Evolutionary conservation across 2,329 filamentous ascomycete species (phyloP).

Genomic region (Claviceps purpurea): DNA sequence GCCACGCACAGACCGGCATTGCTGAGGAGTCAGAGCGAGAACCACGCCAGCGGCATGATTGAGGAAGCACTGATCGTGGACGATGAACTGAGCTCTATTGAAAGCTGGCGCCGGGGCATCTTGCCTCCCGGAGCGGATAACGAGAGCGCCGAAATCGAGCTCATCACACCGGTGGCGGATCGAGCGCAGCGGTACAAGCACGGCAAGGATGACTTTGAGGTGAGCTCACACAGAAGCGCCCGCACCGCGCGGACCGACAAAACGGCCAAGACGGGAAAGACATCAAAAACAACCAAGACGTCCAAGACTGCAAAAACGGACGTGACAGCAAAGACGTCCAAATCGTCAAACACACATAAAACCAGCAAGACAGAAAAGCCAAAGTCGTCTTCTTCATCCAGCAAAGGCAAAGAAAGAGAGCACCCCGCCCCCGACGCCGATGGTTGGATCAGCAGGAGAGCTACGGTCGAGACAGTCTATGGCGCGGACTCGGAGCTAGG

Average conservation of each 20-base stretch:
- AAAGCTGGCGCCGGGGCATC: conserved; percentile 46
- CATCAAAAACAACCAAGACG: conserved; percentile 13
- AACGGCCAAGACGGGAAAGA: conserved; percentile 16
- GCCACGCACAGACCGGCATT: conserved; percentile 13
- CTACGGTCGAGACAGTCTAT: conserved; percentile 10
- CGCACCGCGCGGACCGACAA: conserved; percentile 17
- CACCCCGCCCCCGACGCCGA: not conserved
- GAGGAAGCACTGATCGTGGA: conserved; percentile 46
- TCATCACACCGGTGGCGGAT: conserved; percentile 43
- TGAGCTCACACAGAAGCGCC: conserved; percentile 22
- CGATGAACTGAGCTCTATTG: conserved; percentile 44
- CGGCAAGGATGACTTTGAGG: conserved; percentile 25
- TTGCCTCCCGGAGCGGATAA: conserved; percentile 28
- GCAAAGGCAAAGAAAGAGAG: conserved; percentile 12
- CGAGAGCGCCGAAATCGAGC: conserved; percentile 37
- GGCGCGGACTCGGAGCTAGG: conserved; percentile 23
- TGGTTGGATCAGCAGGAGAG: conserved; percentile 5
- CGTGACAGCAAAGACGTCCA: conserved; percentile 13
- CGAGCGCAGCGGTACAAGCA: conserved; percentile 26
- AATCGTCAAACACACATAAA: conserved; percentile 11
- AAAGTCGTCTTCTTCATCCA: conserved; percentile 5
- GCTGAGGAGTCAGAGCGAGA: conserved; percentile 16
- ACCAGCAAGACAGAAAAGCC: conserved; percentile 8
- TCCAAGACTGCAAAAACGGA: conserved; percentile 9
- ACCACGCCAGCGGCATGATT: conserved; percentile 17